These are phyloP conservation scores for Medicago lupulina DNA, from an alignment of 306 rosid genomes.

Conservation along the genomic window DNA sequence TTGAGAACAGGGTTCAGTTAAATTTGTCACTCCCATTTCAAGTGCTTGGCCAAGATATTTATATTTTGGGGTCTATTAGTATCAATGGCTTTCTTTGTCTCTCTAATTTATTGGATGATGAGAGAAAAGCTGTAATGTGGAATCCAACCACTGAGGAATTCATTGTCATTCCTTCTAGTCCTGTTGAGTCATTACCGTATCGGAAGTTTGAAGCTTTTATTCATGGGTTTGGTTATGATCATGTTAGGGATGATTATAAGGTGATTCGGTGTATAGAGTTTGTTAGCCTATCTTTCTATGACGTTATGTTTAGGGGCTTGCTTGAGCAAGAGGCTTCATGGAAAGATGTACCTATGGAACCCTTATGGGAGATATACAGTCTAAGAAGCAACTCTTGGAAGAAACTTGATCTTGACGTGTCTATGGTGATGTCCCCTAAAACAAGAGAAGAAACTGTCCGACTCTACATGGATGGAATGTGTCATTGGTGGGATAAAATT, in stretches of 20 bases:
- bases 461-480: neutral
- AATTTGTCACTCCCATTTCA: neutral
- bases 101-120: neutral
- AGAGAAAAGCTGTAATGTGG: neutral
- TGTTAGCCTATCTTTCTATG: neutral
- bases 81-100: neutral
- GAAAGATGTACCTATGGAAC: neutral
- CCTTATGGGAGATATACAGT: neutral
- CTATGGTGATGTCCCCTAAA: neutral
- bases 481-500: neutral
- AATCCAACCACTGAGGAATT: neutral
- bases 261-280: neutral
- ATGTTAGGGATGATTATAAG: neutral
- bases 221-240: slow-evolving; percentile 9
- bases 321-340: neutral
- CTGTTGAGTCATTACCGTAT: neutral
- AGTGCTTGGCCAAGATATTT: neutral
- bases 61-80: neutral
- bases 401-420: neutral
- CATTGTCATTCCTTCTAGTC: neutral
- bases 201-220: neutral
- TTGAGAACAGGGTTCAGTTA: neutral
- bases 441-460: neutral
- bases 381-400: neutral
- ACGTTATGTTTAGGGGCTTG: too few species aligned